Conservation (phyloP, 805 yeast species). For the Citeromyces nyonsensis region DNA sequence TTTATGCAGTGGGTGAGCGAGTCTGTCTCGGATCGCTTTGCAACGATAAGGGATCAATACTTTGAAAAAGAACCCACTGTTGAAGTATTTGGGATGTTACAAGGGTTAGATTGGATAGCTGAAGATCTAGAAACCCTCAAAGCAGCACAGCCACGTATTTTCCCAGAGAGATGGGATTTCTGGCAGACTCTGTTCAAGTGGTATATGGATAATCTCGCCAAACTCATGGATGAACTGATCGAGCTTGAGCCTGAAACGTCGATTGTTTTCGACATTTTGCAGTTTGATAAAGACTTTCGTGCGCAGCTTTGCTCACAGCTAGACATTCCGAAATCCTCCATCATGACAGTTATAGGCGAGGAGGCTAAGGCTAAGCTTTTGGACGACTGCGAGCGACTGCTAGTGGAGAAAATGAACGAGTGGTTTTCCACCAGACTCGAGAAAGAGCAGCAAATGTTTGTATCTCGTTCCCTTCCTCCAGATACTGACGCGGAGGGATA, state of each 20-base stretch:
- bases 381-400: conserved; percentile 63
- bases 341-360: conserved; percentile 49
- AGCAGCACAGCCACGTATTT: conserved; percentile 36
- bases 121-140: conserved; percentile 60
- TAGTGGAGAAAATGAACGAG: conserved; percentile 61
- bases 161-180: conserved; percentile 68
- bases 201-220: conserved; percentile 54
- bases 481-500: conserved; percentile 42
- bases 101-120: conserved; percentile 70
- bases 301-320: conserved; percentile 33
- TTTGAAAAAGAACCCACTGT: conserved; percentile 35
- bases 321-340: conserved; percentile 25
- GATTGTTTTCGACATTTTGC: conserved; percentile 55
- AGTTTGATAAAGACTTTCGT: conserved; percentile 60
- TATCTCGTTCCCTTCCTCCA: conserved; percentile 57
- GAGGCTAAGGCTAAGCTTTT: conserved; percentile 58
- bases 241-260: conserved; percentile 69
- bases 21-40: conserved; percentile 11
- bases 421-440: conserved; percentile 63
- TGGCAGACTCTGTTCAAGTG: conserved; percentile 42
- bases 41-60: conserved; percentile 43
- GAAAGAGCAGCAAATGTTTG: conserved; percentile 55
- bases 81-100: conserved; percentile 34
- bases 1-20: conserved; percentile 43
- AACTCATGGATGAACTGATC: conserved; percentile 46